Evolutionary conservation across 805 yeast species (phyloP).

Genomic region (Teunomyces kruisii): DNA sequence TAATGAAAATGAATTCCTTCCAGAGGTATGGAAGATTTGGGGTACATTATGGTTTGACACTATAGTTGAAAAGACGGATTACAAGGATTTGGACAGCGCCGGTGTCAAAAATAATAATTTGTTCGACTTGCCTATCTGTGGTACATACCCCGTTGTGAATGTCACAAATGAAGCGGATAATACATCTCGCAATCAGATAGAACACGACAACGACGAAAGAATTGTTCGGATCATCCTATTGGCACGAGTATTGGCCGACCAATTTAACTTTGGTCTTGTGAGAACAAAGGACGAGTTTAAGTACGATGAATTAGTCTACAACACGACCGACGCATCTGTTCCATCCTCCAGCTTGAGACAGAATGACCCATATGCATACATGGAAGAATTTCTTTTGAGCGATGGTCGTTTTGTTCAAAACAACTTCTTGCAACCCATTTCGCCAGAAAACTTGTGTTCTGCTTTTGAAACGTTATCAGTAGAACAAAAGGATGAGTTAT

Average conservation of each 20-base stretch:
- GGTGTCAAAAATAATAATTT: constrained; percentile 56
- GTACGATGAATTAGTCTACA: constrained; percentile 31
- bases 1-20: constrained; percentile 58
- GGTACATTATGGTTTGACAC: constrained; percentile 79
- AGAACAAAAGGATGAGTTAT: constrained; percentile 24
- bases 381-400: constrained; percentile 35
- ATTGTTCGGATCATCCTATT: constrained; percentile 51
- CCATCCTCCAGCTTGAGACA: constrained; percentile 16
- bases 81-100: constrained; percentile 46
- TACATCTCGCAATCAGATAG: constrained; percentile 23
- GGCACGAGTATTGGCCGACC: constrained; percentile 51
- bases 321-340: constrained; percentile 22
- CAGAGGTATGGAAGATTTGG: constrained; percentile 85
- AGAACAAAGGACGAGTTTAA: constrained; percentile 47
- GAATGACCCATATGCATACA: constrained; percentile 22
- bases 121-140: constrained; percentile 68
- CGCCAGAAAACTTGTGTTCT: constrained; percentile 27
- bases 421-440: constrained; percentile 37
- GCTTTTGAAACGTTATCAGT: constrained; percentile 9
- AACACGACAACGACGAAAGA: constrained; percentile 50
- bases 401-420: constrained; percentile 44
- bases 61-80: constrained; percentile 53
- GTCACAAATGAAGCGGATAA: constrained; percentile 7
- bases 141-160: constrained; percentile 39
- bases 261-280: constrained; percentile 55